Base-by-base conservation (phyloP, 2,329 filamentous ascomycete species). In the Arthrocladium fulminans region DNA sequence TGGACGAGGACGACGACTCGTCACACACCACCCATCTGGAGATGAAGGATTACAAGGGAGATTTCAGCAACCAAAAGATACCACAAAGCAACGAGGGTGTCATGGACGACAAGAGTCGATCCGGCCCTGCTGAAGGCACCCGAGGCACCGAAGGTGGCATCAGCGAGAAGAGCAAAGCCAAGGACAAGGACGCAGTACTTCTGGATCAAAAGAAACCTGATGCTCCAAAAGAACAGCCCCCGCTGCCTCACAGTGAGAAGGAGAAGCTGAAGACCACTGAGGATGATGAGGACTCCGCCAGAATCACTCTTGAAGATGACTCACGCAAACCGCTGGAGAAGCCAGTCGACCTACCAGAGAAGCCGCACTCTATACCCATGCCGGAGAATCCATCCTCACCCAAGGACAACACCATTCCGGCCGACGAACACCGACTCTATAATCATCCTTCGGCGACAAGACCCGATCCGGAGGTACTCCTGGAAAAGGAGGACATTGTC, bases 101-200 rank as follows among this genome's bases (percentile, higher is more conserved):
- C 50, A 96, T 96, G 90, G 86, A 94, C 61, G 89, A 96, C 65
- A 86, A 84, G 54, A 77, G 85, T 62, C 75, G 88, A 56, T 69
- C 76, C 30, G 76, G 79, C 34, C 87, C 89, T 3, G 89, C 88
- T 63, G 77, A 88, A 63, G 90, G 89, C 40, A 94, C 87, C 2
- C 86, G 84, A 3, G 90, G 90, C 32, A 94, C 86, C 1, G 86
- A 89, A 61, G 89, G 88, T 10, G 89, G 90, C 45, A 86, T 97
- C 35, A 88, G 84, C 22, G 85, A 89, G 63, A 95, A 94, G 67
- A 81, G 81, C 57, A 48, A 42, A 24, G 32, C n/a, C 10, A 48
- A 42, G 37, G 32, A 24, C 10, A 48, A 48, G 19, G 45, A 41
- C 12, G 6, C 15, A 4, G 23, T 42, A 10, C 13, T 10, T 9